These are phyloP conservation scores for Penicillium janthinellum DNA, from an alignment of 2,329 filamentous ascomycete species.

Conservation along the genomic window DNA sequence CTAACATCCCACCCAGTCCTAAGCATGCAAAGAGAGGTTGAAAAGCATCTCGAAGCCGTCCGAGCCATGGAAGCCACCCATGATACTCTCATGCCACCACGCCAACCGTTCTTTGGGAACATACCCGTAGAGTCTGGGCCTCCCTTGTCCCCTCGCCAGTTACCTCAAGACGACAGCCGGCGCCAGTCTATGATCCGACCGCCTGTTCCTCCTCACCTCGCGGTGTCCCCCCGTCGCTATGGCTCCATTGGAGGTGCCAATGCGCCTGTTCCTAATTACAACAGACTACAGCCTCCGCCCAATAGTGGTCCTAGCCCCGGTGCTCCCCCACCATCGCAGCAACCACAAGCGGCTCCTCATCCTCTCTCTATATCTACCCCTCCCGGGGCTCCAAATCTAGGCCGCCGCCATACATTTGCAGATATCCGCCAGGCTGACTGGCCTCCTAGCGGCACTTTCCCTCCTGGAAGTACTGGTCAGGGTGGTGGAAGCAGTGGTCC, in stretches of 20 bases:
- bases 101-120: conserved; percentile 66
- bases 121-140: conserved; percentile 65
- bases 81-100: conserved; percentile 65
- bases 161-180: conserved; percentile 81
- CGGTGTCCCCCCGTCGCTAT: conserved; percentile 76
- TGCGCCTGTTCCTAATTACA: conserved; percentile 68
- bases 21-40: conserved; percentile 64
- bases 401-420: conserved; percentile 87
- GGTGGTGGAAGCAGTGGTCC: conserved; percentile 58
- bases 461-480: conserved; percentile 59
- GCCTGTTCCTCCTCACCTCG: conserved; percentile 78
- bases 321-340: background rate
- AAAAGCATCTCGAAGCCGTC: conserved; percentile 61
- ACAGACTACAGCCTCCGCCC: conserved; percentile 68
- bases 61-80: conserved; percentile 61
- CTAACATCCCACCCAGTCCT: conserved; percentile 44
- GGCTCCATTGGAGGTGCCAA: conserved; percentile 76
- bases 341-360: conserved; percentile 67
- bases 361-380: conserved; percentile 61
- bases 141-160: conserved; percentile 83
- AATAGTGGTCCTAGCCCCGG: conserved; percentile 47
- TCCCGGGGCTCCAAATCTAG: conserved; percentile 63
- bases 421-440: conserved; percentile 90
- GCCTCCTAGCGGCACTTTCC: conserved; percentile 60
- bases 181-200: conserved; percentile 75